Base-by-base conservation (phyloP, 1,284 basidiomycete genomes). In the Marasmius sp. region DNA sequence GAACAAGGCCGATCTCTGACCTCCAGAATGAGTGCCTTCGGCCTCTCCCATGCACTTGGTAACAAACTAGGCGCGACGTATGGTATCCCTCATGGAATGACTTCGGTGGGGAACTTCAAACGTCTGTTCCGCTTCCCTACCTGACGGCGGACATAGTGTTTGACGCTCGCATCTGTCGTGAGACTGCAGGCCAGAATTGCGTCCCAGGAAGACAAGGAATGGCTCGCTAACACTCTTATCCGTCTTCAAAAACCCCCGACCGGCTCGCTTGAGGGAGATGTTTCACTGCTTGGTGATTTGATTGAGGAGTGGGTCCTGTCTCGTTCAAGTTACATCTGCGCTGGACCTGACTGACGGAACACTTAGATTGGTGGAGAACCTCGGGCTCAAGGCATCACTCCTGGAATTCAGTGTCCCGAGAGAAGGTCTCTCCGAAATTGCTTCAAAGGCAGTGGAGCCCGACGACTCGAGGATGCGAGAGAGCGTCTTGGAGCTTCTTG, bases 71-170 rank as follows among this genome's bases (percentile, higher is more conserved):
- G 92, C 2, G 90, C 91, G 5, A 81, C 81, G 33, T 94, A 93
- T 70, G 75, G 79, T 57, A 93, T 94, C 62, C 86, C 88, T 10
- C 92, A 94, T 71, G 92, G 92, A 3, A 90, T 93, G 66, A 93
- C 92, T 6, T 92, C 90, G 22, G 89, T 88, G 65, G 71, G 83
- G 71, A 8, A n/a, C 33, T 36, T 9, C 6, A 7, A n/a, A n/a
- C n/a, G n/a, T n/a, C n/a, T n/a, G n/a, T n/a, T 39, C 37, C 59
- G 50, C 48, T 61, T 48, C 33, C 6, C 50, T 34, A 36, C 14
- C 36, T 38, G 37, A 45, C 18, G 43, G 27, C 45, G 16, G 37
- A 51, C 55, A 11, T 65, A 89, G 89, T 94, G 92, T 72, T 76
- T 94, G 56, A 93, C 92, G 1, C 83, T 94, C 36, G 80, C 86